Evolutionary conservation across 768 basidiomycete species (phyloP).

Genomic region (Phaffia australis): DNA sequence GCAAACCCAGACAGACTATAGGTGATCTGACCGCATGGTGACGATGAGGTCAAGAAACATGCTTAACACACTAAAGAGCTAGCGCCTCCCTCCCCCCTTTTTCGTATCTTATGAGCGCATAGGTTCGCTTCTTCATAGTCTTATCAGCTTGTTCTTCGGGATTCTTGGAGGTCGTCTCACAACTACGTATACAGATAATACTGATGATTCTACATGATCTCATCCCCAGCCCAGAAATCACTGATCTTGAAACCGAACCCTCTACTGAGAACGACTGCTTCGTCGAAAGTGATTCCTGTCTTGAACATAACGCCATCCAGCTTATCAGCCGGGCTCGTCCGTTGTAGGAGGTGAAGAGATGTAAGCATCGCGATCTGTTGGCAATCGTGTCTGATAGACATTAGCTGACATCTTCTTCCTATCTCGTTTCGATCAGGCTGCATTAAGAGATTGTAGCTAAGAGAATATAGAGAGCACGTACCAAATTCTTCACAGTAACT

Average conservation of each 20-base stretch:
- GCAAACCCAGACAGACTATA: no score
- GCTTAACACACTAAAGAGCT: no score
- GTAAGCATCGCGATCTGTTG: conserved; percentile 11
- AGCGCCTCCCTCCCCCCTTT: no score
- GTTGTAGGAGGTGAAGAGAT: conserved; percentile 14
- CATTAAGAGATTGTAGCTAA: background rate
- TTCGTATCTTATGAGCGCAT: no score
- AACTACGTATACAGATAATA: background rate
- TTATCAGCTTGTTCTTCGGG: no score
- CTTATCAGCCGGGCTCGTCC: conserved; percentile 8
- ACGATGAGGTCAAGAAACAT: no score
- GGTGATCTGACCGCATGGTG: no score
- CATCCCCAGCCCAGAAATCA: conserved; percentile 25
- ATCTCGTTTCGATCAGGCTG: background rate
- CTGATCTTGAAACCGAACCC: conserved; percentile 5
- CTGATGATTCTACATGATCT: conserved; percentile 39
- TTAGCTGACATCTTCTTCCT: background rate
- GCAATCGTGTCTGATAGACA: background rate
- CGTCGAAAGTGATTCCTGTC: conserved; percentile 17
- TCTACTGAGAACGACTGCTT: conserved; percentile 13
- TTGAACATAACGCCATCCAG: conserved; percentile 15
- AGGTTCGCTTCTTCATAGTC: no score
- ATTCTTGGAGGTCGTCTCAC: no score
- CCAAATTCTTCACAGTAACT: conserved; percentile 1
- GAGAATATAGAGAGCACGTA: background rate